These are phyloP conservation scores for Spergularia bocconei DNA, from an alignment of 148 eudicot species.

Conservation along the genomic window DNA sequence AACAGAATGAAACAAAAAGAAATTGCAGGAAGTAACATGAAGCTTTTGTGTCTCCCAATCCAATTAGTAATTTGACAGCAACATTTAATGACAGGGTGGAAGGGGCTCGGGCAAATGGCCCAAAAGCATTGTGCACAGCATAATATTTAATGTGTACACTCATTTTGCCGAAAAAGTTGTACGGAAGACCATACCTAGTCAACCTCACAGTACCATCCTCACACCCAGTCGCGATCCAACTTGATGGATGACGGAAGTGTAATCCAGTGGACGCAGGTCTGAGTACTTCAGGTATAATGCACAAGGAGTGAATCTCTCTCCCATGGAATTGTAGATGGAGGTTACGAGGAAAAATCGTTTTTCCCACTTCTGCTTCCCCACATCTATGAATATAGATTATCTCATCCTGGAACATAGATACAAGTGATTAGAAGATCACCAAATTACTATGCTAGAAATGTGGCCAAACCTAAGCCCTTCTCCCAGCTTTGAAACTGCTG, in stretches of 20 bases:
- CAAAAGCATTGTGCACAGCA: background rate
- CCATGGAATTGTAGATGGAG: conserved; percentile 95
- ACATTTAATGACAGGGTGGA: background rate
- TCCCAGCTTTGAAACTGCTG: background rate
- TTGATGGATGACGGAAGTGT: conserved; percentile 30
- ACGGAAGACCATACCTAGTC: conserved; percentile 57
- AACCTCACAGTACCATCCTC: conserved; percentile 97
- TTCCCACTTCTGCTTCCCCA: conserved; percentile 41
- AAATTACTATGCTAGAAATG: background rate
- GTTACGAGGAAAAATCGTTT: conserved; percentile 58
- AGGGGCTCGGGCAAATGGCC: background rate
- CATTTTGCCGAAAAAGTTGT: background rate
- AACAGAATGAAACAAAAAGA: background rate
- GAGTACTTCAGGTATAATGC: conserved; percentile 52
- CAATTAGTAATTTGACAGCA: background rate
- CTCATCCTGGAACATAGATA: conserved; percentile 55
- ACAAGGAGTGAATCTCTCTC: conserved; percentile 86
- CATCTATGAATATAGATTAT: conserved; percentile 61
- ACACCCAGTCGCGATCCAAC: conserved; percentile 88
- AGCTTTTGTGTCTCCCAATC: background rate
- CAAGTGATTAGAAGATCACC: conserved; percentile 8
- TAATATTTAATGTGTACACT: background rate
- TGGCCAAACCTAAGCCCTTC: conserved; percentile 4
- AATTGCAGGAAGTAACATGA: background rate
- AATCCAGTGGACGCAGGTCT: conserved; percentile 25